These are phyloP conservation scores for Tricholoma furcatifolium DNA, from an alignment of 768 basidiomycete species.

Conservation along the genomic window DNA sequence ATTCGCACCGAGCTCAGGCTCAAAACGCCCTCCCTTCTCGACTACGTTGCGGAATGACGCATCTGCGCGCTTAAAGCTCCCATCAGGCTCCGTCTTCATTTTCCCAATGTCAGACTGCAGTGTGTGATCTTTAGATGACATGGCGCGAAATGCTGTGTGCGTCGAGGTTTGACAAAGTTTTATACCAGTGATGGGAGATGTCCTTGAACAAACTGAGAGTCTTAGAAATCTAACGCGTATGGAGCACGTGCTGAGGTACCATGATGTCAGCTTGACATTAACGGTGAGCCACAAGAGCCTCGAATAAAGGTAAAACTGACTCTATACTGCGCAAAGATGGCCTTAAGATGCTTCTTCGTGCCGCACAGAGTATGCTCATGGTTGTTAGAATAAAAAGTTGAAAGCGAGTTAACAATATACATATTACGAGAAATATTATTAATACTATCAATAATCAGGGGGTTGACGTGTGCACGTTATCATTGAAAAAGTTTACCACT, in stretches of 20 bases:
- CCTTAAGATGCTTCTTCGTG: background rate
- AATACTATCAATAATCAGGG: no score
- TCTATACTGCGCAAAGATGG: background rate
- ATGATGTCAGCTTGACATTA: slow-evolving; percentile 1
- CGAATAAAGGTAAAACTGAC: background rate
- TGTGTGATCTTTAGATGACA: slow-evolving; percentile 29
- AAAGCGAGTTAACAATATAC: no score
- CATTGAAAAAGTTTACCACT: no score
- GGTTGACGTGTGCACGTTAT: no score
- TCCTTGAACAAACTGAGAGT: slow-evolving; percentile 1
- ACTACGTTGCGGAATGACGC: slow-evolving; percentile 57
- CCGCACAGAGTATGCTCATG: background rate
- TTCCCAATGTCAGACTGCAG: slow-evolving; percentile 50
- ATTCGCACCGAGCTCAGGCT: slow-evolving; percentile 71
- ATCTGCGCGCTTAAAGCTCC: slow-evolving; percentile 51
- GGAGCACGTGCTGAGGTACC: slow-evolving; percentile 6
- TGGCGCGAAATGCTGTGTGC: slow-evolving; percentile 5
- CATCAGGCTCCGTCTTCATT: slow-evolving; percentile 46
- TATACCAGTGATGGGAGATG: background rate
- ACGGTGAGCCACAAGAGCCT: background rate
- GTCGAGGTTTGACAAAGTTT: background rate
- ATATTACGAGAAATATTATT: no score
- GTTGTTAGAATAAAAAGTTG: no score
- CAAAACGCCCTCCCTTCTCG: slow-evolving; percentile 56
- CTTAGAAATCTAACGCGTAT: slow-evolving; percentile 4